Evolutionary conservation across 345 rosid species (phyloP), one percentile per base, ranked within the genome.

Genomic region (Citrus reticulata): DNA sequence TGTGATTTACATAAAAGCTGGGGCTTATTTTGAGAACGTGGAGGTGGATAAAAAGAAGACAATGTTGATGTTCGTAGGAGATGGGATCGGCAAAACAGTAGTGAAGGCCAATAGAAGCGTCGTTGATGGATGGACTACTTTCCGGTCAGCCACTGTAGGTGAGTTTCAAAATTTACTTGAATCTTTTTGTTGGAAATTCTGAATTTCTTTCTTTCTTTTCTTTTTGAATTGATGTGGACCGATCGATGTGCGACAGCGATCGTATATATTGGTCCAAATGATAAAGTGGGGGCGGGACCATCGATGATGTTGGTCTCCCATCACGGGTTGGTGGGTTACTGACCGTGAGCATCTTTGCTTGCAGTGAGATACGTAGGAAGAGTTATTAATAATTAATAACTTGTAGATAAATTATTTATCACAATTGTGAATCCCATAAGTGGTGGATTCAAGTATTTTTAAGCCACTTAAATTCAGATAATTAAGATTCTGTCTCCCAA

Each of bases 91-190:
- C n/a, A 87, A 79, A 86, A 95, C 97, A 7, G 69, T 89, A 59
- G 84, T 93, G 64, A 95, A 91, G 79, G 94, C 88, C 9, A 82
- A 79, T 51, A 77, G 95, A 68, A 93, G 84, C 29, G 88, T 75
- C 5, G 87, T 79, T 14, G 98, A 90, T 40, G 94, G 95, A 37
- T 93, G 86, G 88, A 91, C 98, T 27, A 89, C 98, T 77, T 93
- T 90, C 89, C 85, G 89, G 66, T 93, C 98, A 2, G 98, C 98
- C 22, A 95, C 98, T 1, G 93, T 95, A 8, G 98, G 98, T 95
- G 70, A 88, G 89, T 84, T 32, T 70, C 29, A 25, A 49, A 49
- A 8, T 54, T 77, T 62, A 17, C 14, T 17, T 79, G 13, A 4
- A 2, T 1, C 19, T 5, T 57, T 40, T 19, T 14, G 24, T 32